These are phyloP conservation scores for Arctium lappa DNA, from an alignment of 129 eudicot genomes.

Conservation along the genomic window DNA sequence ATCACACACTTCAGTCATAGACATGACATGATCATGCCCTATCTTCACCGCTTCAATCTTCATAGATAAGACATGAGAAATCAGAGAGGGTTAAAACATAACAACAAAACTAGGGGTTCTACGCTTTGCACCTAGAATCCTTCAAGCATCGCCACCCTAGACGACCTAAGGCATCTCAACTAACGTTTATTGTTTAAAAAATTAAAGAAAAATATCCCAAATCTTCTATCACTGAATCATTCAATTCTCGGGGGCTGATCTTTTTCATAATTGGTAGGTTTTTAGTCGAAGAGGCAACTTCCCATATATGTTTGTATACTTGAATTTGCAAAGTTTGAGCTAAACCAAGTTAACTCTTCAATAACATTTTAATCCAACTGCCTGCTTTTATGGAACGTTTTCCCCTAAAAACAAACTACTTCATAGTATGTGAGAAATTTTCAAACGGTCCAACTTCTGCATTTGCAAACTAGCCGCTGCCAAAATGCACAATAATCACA, in stretches of 20 bases:
- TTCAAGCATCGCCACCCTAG: background rate
- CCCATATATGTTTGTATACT: background rate
- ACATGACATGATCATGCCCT: background rate
- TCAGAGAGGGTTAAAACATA: background rate
- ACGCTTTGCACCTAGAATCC: background rate
- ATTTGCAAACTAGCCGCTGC: background rate
- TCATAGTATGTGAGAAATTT: background rate
- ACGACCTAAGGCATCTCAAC: background rate
- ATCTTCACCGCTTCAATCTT: background rate
- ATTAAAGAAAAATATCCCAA: background rate
- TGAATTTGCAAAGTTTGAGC: background rate
- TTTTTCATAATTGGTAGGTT: background rate
- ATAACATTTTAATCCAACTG: background rate
- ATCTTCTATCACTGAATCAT: background rate
- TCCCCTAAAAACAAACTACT: background rate
- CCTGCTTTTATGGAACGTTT: background rate
- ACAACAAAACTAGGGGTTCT: background rate
- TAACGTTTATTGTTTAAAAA: background rate
- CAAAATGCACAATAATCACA: background rate
- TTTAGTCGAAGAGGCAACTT: background rate
- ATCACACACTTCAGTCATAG: background rate
- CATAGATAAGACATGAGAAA: background rate
- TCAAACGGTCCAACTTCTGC: background rate
- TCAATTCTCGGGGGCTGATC: background rate
- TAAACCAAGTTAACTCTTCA: background rate